Conservation (phyloP, 2,329 filamentous ascomycete species). For the Sporothrix mexicana region DNA sequence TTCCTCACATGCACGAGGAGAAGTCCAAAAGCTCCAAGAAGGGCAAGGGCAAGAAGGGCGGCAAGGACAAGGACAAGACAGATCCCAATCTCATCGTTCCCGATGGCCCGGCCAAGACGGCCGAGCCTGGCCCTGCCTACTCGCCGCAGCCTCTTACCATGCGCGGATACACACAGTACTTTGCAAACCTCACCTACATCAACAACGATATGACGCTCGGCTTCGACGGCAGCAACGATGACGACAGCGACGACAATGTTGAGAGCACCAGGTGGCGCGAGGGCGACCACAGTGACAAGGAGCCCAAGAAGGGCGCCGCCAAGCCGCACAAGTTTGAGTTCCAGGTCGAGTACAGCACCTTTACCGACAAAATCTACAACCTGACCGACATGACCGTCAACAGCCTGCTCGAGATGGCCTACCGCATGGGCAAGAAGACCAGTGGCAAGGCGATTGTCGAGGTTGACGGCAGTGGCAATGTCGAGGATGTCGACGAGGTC, state of each 20-base stretch:
- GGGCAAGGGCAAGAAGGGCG: slow-evolving; percentile 36
- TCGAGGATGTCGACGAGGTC: slow-evolving; percentile 39
- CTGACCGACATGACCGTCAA: slow-evolving; percentile 83
- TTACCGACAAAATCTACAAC: slow-evolving; percentile 74
- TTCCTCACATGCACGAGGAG: slow-evolving; percentile 40
- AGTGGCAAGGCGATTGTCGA: slow-evolving; percentile 38
- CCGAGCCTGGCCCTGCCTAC: slow-evolving; percentile 87
- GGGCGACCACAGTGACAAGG: slow-evolving; percentile 67
- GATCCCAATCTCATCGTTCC: slow-evolving; percentile 70
- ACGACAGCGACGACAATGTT: slow-evolving; percentile 40
- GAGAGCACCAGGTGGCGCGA: slow-evolving; percentile 60
- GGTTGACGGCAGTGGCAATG: slow-evolving; percentile 40
- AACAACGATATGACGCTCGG: slow-evolving; percentile 70
- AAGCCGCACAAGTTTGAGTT: slow-evolving; percentile 71
- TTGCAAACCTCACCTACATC: slow-evolving; percentile 87
- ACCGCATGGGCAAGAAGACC: slow-evolving; percentile 68
- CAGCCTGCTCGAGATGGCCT: slow-evolving; percentile 79
- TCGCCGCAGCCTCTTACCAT: slow-evolving; percentile 81
- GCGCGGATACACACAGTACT: slow-evolving; percentile 86
- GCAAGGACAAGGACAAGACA: slow-evolving; percentile 43
- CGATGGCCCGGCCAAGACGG: slow-evolving; percentile 70
- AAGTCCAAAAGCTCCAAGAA: slow-evolving; percentile 22
- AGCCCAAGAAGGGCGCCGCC: slow-evolving; percentile 59
- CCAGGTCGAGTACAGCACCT: slow-evolving; percentile 86
- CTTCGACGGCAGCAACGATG: slow-evolving; percentile 38